phyloP scores from a whole-genome alignment of 768 basidiomycete species.

The Pleurotus giganteus region DNA sequence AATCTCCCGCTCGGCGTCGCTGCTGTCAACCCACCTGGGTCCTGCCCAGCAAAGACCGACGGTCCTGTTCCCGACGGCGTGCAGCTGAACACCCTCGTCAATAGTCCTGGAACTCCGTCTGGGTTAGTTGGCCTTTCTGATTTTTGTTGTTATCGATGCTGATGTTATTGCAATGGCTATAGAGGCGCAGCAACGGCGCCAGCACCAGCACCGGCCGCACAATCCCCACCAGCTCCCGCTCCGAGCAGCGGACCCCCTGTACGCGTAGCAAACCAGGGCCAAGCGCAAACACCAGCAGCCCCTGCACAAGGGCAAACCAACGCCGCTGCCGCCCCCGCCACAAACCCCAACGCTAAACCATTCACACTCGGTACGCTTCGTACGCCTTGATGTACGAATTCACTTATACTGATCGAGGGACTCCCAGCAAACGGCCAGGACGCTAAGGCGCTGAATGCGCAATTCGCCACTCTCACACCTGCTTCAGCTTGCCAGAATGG shows the following conservation, averaged over 20 bases:
- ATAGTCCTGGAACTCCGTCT: constrained; percentile 26
- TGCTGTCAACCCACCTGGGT: constrained; percentile 41
- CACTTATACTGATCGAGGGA: background rate
- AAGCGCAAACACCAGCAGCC: background rate
- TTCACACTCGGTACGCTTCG: constrained; percentile 1
- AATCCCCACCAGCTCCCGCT: background rate
- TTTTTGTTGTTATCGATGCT: background rate
- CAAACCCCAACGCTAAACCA: constrained; percentile 1
- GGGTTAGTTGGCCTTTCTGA: background rate
- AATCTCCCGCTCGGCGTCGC: constrained; percentile 45
- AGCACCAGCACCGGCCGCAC: background rate
- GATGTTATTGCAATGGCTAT: background rate
- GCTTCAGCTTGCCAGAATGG: constrained; percentile 29
- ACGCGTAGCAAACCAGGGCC: constrained; percentile 1
- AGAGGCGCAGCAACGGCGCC: background rate
- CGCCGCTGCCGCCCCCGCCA: background rate
- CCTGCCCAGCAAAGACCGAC: constrained; percentile 41
- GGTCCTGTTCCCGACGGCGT: constrained; percentile 45
- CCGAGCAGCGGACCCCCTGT: background rate
- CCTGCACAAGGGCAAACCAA: background rate
- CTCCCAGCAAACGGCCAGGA: constrained; percentile 6
- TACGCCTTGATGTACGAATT: background rate
- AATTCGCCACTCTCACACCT: constrained; percentile 10
- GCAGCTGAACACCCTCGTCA: constrained; percentile 37
- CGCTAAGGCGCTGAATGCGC: constrained; percentile 16